These are phyloP conservation scores for Hysterangium stoloniferum DNA, from an alignment of 768 basidiomycete species.

Conservation along the genomic window DNA sequence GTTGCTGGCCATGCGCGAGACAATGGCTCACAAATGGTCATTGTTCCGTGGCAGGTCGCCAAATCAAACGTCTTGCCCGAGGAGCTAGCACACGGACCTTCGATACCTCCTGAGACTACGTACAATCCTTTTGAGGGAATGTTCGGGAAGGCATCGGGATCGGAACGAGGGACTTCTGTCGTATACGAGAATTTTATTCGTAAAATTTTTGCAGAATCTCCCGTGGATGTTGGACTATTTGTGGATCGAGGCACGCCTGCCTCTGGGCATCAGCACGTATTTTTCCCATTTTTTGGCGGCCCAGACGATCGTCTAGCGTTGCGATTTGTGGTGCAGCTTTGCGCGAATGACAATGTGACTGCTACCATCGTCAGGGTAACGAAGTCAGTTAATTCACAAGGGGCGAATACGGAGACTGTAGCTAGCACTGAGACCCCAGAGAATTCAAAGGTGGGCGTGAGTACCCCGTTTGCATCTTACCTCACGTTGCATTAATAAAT, in stretches of 20 bases:
- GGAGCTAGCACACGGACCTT: background rate
- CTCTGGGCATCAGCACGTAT: constrained; percentile 49
- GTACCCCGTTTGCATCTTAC: constrained; percentile 5
- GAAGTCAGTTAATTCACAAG: too few species aligned
- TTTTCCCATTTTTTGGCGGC: constrained; percentile 91
- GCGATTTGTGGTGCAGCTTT: constrained; percentile 71
- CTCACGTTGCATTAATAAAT: background rate
- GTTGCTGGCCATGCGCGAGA: constrained; percentile 55
- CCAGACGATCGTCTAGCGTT: constrained; percentile 88
- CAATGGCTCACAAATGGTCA: constrained; percentile 58
- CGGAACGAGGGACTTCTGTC: constrained; percentile 44
- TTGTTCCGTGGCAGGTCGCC: constrained; percentile 78
- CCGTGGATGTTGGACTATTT: constrained; percentile 76
- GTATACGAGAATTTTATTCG: constrained; percentile 82
- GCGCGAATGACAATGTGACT: constrained; percentile 48
- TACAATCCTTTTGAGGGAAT: constrained; percentile 71
- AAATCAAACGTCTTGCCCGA: background rate
- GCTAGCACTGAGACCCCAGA: too few species aligned
- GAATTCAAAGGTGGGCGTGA: too few species aligned
- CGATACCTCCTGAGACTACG: too few species aligned
- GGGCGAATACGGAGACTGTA: too few species aligned
- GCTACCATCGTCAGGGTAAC: constrained; percentile 71
- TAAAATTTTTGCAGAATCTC: constrained; percentile 63
- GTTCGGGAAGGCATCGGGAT: constrained; percentile 47
- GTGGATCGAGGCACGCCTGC: constrained; percentile 58